These are phyloP conservation scores for Verticillium albo-atrum DNA, from an alignment of 2,329 filamentous ascomycete genomes.

Conservation along the genomic window DNA sequence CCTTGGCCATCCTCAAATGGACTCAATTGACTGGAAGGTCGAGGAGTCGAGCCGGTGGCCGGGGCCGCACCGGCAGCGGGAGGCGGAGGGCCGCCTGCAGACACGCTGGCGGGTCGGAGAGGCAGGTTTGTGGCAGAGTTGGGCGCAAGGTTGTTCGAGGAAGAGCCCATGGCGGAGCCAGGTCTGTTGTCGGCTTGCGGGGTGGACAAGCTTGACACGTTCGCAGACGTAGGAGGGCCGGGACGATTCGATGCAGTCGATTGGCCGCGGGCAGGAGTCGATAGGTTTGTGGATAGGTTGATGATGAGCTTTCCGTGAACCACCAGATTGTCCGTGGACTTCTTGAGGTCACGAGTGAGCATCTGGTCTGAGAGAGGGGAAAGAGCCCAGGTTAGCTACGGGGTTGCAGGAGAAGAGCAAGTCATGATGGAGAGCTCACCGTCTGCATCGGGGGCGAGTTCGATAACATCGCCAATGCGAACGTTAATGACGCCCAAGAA, in stretches of 20 bases:
- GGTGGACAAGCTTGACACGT: slow-evolving; percentile 36
- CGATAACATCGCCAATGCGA: slow-evolving; percentile 89
- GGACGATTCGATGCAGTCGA: slow-evolving; percentile 40
- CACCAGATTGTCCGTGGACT: slow-evolving; percentile 95
- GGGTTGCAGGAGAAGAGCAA: background rate
- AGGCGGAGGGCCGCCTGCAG: background rate
- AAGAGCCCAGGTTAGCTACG: slow-evolving; percentile 17
- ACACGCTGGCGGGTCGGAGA: slow-evolving; percentile 42
- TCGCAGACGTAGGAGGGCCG: slow-evolving; percentile 35
- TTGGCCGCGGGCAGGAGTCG: slow-evolving; percentile 57
- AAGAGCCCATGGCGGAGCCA: slow-evolving; percentile 46
- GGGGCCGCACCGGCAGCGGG: slow-evolving; percentile 26
- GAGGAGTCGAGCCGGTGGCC: slow-evolving; percentile 2
- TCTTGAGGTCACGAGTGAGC: slow-evolving; percentile 95
- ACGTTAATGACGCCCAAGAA: slow-evolving; percentile 98
- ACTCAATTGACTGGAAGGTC: slow-evolving; percentile 56
- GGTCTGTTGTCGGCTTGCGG: slow-evolving; percentile 44
- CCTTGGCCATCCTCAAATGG: slow-evolving; percentile 97
- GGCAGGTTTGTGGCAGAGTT: slow-evolving; percentile 35
- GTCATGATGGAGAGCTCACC: slow-evolving; percentile 53
- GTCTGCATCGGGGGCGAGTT: slow-evolving; percentile 83
- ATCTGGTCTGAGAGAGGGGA: slow-evolving; percentile 74
- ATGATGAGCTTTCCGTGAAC: slow-evolving; percentile 97
- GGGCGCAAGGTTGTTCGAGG: slow-evolving; percentile 33
- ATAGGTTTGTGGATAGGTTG: slow-evolving; percentile 89